Percentiles rank a stretch among this genome's conserved stretches.
Evolutionary conservation across 148 eudicot genomes (phyloP).

Genomic region (Camellia japonica): DNA sequence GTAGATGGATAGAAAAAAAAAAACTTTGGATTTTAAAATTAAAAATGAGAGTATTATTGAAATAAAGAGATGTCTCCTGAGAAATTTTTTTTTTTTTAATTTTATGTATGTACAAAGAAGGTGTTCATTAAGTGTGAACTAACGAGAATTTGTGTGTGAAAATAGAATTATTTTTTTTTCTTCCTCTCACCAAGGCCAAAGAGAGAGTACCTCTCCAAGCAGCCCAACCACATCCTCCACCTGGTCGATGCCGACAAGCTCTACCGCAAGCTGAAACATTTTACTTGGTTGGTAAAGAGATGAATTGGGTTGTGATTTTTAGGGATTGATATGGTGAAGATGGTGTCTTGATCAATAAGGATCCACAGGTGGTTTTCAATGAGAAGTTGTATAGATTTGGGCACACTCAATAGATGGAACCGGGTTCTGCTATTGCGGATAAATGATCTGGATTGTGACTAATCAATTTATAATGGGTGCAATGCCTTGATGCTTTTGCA

Average conservation of each 20-base stretch:
- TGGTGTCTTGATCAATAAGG: constrained; percentile 68
- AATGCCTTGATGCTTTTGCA: constrained; percentile 3
- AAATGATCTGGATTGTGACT: not conserved
- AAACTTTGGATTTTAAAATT: too few relatives aligned
- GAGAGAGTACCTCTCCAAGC: constrained; percentile 65
- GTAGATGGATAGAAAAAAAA: too few relatives aligned
- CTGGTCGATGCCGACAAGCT: constrained; percentile 86
- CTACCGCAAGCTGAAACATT: constrained; percentile 78
- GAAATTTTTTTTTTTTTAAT: too few relatives aligned
- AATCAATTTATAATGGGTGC: not conserved
- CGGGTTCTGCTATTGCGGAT: not conserved
- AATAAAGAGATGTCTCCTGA: too few relatives aligned
- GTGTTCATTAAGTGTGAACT: too few relatives aligned
- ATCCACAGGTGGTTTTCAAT: constrained; percentile 73
- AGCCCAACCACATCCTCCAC: constrained; percentile 63
- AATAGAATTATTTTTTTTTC: constrained; percentile 12
- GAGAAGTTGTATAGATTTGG: constrained; percentile 68
- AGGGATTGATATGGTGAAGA: constrained; percentile 73
- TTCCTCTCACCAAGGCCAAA: constrained; percentile 67
- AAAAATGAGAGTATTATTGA: too few relatives aligned
- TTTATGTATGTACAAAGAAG: too few relatives aligned
- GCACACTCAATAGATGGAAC: constrained; percentile 48
- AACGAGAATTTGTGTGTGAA: too few relatives aligned
- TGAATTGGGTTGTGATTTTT: constrained; percentile 92
- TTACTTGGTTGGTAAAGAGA: constrained; percentile 92